Evolutionary conservation across 805 yeast species (phyloP).

Genomic region (Candida anglica): DNA sequence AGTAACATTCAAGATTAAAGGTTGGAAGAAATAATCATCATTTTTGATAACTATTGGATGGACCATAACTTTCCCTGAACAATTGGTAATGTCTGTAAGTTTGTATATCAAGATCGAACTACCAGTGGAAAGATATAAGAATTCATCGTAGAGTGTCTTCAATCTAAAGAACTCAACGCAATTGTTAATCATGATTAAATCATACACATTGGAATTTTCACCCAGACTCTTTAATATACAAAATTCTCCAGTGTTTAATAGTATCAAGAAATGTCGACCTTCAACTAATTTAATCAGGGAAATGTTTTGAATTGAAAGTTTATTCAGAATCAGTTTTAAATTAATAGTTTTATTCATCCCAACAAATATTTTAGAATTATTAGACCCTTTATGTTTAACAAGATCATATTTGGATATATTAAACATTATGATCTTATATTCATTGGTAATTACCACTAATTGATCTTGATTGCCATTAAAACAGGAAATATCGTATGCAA

Average conservation of each 20-base stretch:
- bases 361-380: constrained; percentile 22
- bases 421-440: constrained; percentile 23
- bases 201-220: constrained; percentile 26
- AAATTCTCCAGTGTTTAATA: constrained; percentile 36
- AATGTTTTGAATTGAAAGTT: constrained; percentile 18
- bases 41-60: constrained; percentile 25
- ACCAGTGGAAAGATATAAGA: constrained; percentile 36
- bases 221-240: constrained; percentile 22
- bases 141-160: constrained; percentile 9
- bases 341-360: constrained; percentile 29
- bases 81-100: constrained; percentile 19
- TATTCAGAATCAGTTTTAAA: constrained; percentile 26
- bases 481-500: constrained; percentile 1
- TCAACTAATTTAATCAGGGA: constrained; percentile 21
- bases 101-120: constrained; percentile 27
- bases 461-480: no score
- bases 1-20: constrained; percentile 15
- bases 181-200: constrained; percentile 24
- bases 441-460: constrained; percentile 26
- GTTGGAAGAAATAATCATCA: constrained; percentile 20
- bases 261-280: constrained; percentile 29
- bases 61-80: constrained; percentile 10
- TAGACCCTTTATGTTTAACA: constrained; percentile 4
- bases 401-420: constrained; percentile 11
- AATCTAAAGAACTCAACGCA: constrained; percentile 31